A percentile compares a stretch with the other conserved stretches of the same genome.
Evolutionary conservation across 176 grass and related monocot species (phyloP).

Genomic region (Raddia guianensis): DNA sequence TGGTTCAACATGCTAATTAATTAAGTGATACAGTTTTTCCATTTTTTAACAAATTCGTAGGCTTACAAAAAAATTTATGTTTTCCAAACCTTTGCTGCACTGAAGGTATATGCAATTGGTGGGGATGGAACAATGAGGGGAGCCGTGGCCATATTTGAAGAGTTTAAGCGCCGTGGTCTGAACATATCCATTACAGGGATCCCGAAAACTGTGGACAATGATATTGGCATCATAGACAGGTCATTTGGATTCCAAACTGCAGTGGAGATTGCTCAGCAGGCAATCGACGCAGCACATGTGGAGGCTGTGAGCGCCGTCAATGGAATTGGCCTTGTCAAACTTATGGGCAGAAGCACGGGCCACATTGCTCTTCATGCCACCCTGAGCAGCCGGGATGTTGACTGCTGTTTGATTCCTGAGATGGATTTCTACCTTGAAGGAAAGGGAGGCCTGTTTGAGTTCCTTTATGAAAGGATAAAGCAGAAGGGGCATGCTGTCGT

Average conservation of each 20-base stretch:
- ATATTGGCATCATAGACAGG: conserved; percentile 97
- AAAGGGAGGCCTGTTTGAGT: conserved; percentile 75
- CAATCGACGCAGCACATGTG: conserved; percentile 75
- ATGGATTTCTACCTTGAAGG: conserved; percentile 80
- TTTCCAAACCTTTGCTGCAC: background rate
- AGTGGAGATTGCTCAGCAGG: conserved; percentile 82
- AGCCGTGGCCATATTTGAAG: conserved; percentile 65
- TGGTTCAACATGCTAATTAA: too few relatives aligned
- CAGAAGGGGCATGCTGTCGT: conserved; percentile 71
- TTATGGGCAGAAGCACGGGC: conserved; percentile 93
- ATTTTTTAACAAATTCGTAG: too few relatives aligned
- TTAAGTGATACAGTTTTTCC: too few relatives aligned
- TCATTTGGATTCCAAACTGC: conserved; percentile 94
- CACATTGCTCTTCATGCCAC: conserved; percentile 85
- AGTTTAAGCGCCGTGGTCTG: conserved; percentile 66
- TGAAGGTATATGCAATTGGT: conserved; percentile 71
- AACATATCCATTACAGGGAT: conserved; percentile 78
- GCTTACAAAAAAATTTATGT: too few relatives aligned
- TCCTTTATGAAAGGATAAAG: conserved; percentile 66
- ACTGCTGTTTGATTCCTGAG: conserved; percentile 94
- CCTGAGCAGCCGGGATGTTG: conserved; percentile 86
- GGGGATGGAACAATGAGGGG: conserved; percentile 97
- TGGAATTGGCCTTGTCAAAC: conserved; percentile 86
- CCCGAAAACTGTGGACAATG: conserved; percentile 90
- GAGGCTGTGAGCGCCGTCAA: conserved; percentile 90